These are phyloP conservation scores for sweet orange (Citrus sinensis) DNA, from an alignment of 345 rosid species.

Conservation along the genomic window DNA sequence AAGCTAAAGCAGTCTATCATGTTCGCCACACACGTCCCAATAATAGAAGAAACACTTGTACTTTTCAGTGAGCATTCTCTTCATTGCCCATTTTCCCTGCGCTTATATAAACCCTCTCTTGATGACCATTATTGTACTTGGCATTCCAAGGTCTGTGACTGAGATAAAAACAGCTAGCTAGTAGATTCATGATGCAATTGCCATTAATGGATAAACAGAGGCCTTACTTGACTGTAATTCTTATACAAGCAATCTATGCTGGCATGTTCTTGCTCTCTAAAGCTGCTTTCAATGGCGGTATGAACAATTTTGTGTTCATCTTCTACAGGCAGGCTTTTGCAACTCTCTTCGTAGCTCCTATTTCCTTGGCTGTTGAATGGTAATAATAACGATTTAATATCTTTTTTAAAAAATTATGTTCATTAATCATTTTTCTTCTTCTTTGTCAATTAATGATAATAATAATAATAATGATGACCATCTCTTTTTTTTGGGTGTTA, in stretches of 20 bases:
- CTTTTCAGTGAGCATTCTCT: neutral
- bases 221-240: slow-evolving; percentile 47
- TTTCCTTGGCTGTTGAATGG: slow-evolving; percentile 72
- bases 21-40: slow-evolving; percentile 28
- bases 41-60: neutral
- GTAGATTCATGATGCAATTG: neutral
- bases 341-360: slow-evolving; percentile 65
- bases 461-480: no score
- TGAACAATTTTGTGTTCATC: slow-evolving; percentile 81
- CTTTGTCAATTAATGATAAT: neutral
- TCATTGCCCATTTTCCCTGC: neutral
- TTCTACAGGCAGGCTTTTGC: slow-evolving; percentile 87
- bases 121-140: slow-evolving; percentile 3
- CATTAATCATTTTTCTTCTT: neutral
- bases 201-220: slow-evolving; percentile 46
- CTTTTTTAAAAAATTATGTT: neutral
- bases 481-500: neutral
- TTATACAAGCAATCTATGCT: slow-evolving; percentile 70
- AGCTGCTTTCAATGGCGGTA: slow-evolving; percentile 78
- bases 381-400: slow-evolving; percentile 16
- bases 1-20: neutral
- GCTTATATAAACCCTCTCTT: neutral
- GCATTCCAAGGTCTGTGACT: neutral
- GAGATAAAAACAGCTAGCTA: neutral
- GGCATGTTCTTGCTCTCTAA: slow-evolving; percentile 93